Percentiles rank a stretch among this genome's conserved stretches.
These are phyloP conservation scores for Saturnispora saitoi DNA, from an alignment of 805 yeast species.

Conservation along the genomic window DNA sequence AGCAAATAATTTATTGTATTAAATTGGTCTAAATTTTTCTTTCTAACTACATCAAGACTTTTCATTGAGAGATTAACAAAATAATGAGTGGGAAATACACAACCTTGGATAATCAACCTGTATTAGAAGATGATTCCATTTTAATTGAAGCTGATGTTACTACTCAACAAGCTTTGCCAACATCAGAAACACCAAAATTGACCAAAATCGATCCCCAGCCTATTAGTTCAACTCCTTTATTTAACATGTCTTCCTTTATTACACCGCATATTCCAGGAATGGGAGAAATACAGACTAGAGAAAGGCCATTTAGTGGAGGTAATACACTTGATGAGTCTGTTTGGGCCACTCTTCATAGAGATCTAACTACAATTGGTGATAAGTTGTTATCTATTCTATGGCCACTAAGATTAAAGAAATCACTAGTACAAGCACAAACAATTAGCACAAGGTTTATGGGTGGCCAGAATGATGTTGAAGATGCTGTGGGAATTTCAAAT, in stretches of 20 bases:
- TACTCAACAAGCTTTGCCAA: slow-evolving; percentile 1
- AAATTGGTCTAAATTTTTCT: background rate
- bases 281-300: slow-evolving; percentile 28
- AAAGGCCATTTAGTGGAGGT: slow-evolving; percentile 48
- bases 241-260: slow-evolving; percentile 27
- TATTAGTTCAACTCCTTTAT: slow-evolving; percentile 12
- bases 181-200: background rate
- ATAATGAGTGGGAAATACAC: background rate
- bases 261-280: slow-evolving; percentile 25
- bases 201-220: slow-evolving; percentile 1
- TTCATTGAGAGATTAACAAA: background rate
- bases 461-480: slow-evolving; percentile 16
- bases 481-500: slow-evolving; percentile 17
- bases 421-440: slow-evolving; percentile 20
- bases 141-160: slow-evolving; percentile 28
- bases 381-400: slow-evolving; percentile 30
- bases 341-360: slow-evolving; percentile 35
- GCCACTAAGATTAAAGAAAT: slow-evolving; percentile 29
- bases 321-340: slow-evolving; percentile 53
- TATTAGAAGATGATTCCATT: slow-evolving; percentile 25
- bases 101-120: background rate
- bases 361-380: slow-evolving; percentile 27
- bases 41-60: background rate
- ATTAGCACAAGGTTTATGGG: slow-evolving; percentile 15
- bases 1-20: background rate